phyloP scores from a whole-genome alignment of 768 basidiomycete species.

The Amanita phalloides region DNA sequence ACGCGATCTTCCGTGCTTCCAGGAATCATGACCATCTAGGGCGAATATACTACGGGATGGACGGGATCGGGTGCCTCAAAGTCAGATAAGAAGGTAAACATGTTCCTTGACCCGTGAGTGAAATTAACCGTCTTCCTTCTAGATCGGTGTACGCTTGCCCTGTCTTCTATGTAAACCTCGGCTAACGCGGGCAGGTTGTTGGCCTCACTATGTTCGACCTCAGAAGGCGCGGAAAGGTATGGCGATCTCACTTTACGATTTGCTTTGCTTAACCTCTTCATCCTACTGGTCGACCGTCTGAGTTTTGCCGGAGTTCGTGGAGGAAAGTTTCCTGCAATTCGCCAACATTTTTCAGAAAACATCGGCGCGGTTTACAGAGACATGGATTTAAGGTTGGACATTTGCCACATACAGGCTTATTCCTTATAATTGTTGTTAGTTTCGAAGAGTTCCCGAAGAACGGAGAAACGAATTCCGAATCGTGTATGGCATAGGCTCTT shows the following conservation, averaged over 20 bases:
- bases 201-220: constrained; percentile 86
- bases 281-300: constrained; percentile 49
- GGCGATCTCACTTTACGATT: background rate
- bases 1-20: too few relatives aligned
- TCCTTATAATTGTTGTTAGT: constrained; percentile 21
- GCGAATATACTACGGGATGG: constrained; percentile 84
- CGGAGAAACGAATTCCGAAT: constrained; percentile 59
- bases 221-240: constrained; percentile 69
- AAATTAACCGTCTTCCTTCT: background rate
- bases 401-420: background rate
- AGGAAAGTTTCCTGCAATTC: constrained; percentile 78
- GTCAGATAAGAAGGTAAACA: constrained; percentile 82
- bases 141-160: background rate
- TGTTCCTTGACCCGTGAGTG: background rate
- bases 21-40: too few relatives aligned
- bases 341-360: constrained; percentile 70
- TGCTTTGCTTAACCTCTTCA: constrained; percentile 6
- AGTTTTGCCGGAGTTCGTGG: constrained; percentile 89
- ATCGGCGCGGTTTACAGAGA: constrained; percentile 80
- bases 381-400: constrained; percentile 68
- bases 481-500: constrained; percentile 45
- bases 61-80: constrained; percentile 85
- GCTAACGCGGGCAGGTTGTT: constrained; percentile 49
- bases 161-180: constrained; percentile 9
- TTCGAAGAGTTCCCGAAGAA: constrained; percentile 76